Evolutionary conservation across 257 asterid species (phyloP), one percentile per base, ranked within the genome.

Genomic region (Sherardia arvensis): DNA sequence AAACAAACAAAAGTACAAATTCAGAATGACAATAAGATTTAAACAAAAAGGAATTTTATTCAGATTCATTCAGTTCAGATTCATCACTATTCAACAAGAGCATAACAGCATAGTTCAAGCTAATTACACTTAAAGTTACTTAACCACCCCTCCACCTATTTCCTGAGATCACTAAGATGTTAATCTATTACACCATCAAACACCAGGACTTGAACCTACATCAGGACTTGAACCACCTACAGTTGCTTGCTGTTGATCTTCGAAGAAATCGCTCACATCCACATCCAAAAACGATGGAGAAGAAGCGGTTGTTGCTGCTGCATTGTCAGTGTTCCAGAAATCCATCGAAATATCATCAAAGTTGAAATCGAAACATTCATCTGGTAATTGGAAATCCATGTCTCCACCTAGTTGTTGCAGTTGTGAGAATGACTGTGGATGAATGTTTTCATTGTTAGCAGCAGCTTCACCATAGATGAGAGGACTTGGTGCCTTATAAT

Each of bases 401-500:
- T n/a, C n/a, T n/a, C n/a, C n/a, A n/a, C n/a, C n/a, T n/a, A n/a
- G n/a, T n/a, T n/a, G n/a, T n/a, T n/a, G n/a, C n/a, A n/a, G n/a
- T n/a, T 11, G 8, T 12, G 62, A 5, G 30, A 57, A 15, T 28
- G 40, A 28, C 54, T 27, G 21, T 32, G 14, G 11, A 36, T 10
- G 15, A 1, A 9, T 1, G 15, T 8, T 36, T 2, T 9, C 47
- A 40, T 40, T 40, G 7, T 8, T 0, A 36, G 45, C 29, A 27
- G 48, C 30, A 27, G 43, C 59, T 6, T 77, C 78, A 0, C 80
- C 72, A 48, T 55, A 74, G 6, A 80, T 67, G 69, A 77, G 61
- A 5, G 94, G 89, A 14, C 76, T 25, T 1, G 85, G 83, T 1
- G 78, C 56, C 23, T 67, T 33, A 4, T 64, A 73, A 71, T 83